These are phyloP conservation scores for Umbelopsis sp. DNA, from an alignment of 371 early-diverging fungal species.

Conservation along the genomic window DNA sequence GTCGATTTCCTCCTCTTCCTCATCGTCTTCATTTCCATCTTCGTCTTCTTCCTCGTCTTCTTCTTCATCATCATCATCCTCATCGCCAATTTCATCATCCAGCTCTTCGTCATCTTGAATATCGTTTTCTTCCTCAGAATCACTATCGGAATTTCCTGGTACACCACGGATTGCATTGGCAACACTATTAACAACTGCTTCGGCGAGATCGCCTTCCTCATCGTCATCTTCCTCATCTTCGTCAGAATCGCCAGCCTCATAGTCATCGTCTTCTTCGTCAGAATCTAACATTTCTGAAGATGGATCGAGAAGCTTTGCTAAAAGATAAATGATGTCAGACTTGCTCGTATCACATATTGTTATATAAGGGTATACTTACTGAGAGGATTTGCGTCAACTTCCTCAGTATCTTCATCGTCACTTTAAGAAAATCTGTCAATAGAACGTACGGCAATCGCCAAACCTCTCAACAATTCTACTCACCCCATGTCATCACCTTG, in stretches of 20 bases:
- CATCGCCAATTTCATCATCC: slow-evolving; percentile 16
- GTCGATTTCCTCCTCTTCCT: slow-evolving; percentile 43
- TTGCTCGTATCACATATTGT: not conserved
- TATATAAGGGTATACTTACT: not conserved
- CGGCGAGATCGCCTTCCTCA: not conserved
- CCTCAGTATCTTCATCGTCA: not conserved
- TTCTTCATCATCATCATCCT: not conserved
- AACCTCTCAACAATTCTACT: not conserved
- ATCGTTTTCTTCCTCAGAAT: not conserved
- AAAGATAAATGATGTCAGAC: not conserved
- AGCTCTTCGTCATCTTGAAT: not conserved
- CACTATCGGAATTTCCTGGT: not conserved
- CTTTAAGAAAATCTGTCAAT: not conserved
- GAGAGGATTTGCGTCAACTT: not conserved
- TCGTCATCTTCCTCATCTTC: slow-evolving; percentile 2
- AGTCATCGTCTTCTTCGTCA: slow-evolving; percentile 14
- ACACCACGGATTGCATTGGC: not conserved
- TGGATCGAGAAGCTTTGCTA: slow-evolving; percentile 6
- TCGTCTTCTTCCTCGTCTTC: not conserved
- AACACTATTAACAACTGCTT: not conserved
- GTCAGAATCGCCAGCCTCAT: slow-evolving; percentile 37
- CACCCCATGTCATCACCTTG: not conserved
- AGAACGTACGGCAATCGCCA: not conserved
- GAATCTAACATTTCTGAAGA: not conserved
- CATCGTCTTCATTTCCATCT: slow-evolving; percentile 25